Evolutionary conservation across 768 basidiomycete species (phyloP), one percentile per base, ranked within the genome.

Genomic region (Gymnopilus junonius): DNA sequence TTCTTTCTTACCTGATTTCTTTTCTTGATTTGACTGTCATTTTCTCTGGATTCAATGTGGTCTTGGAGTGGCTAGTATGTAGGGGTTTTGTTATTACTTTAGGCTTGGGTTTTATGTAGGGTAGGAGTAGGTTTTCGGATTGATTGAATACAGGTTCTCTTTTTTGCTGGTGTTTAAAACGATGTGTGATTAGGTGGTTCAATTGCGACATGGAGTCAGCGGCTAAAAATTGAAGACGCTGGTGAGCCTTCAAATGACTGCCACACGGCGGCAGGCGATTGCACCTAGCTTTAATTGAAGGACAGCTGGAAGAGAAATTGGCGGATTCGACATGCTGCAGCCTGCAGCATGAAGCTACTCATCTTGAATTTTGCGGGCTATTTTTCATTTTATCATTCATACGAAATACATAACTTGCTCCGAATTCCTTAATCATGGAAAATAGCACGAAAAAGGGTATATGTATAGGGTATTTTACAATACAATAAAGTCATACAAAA

Each of bases 111-210:
- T 32, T 42, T 21, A 15, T 48, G 43, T 58, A 32, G 57, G 43
- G n/a, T 34, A 34, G 57, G 29, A 34, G 25, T 59, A 32, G 58
- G 43, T 34, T n/a, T 27, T 37, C 31, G 43, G 32, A 35, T 46
- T 46, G n/a, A n/a, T n/a, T 46, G 53, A 54, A 54, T 37, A 51
- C 37, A 54, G n/a, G 53, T 35, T 54, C 32, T 23, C n/a, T n/a
- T n/a, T 35, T 54, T 54, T 23, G 12, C 34, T 23, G 53, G 53
- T 54, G 53, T 54, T 12, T n/a, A n/a, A 11, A 11, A n/a, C 3
- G 29, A 29, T 27, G 48, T 32, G 48, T 29, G 48, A 31, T 50
- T 48, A n/a, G n/a, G n/a, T n/a, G n/a, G n/a, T n/a, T n/a, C n/a
- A n/a, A n/a, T n/a, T n/a, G n/a, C n/a, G n/a, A n/a, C n/a, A n/a